Conservation (phyloP, 1,139 yeast genomes). For the Magnusiomyces ingens region DNA sequence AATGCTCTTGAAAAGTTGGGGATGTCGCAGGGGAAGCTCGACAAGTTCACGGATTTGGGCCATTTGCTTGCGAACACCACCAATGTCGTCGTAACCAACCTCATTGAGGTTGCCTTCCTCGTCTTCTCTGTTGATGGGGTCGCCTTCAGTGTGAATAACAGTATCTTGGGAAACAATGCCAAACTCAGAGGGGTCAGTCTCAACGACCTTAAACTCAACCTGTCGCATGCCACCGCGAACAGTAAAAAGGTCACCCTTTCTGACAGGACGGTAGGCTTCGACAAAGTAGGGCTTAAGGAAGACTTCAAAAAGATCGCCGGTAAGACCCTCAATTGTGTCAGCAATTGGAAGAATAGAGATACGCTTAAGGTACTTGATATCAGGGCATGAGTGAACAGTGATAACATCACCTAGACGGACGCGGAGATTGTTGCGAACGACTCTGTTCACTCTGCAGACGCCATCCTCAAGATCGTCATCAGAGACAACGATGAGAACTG, state of each 20-base stretch:
- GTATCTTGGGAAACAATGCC: constrained; percentile 99
- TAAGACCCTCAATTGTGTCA: constrained; percentile 95
- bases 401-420: constrained; percentile 91
- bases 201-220: constrained; percentile 97
- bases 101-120: constrained; percentile 95
- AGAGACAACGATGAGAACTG: constrained; percentile 92
- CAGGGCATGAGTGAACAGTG: constrained; percentile 93
- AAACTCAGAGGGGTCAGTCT: constrained; percentile 93
- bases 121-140: constrained; percentile 97
- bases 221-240: constrained; percentile 99
- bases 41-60: constrained; percentile 97
- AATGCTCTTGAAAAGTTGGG: constrained; percentile 90
- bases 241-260: constrained; percentile 93
- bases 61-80: constrained; percentile 98
- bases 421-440: constrained; percentile 90
- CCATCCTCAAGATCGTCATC: constrained; percentile 98
- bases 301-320: constrained; percentile 96
- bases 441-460: constrained; percentile 87
- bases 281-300: constrained; percentile 96
- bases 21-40: constrained; percentile 93
- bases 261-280: constrained; percentile 97
- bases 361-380: constrained; percentile 82
- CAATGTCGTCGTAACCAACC: constrained; percentile 97
- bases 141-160: constrained; percentile 97
- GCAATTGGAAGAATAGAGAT: constrained; percentile 96